Conservation (phyloP, 306 rosid genomes). For the Malus sylvestris region DNA sequence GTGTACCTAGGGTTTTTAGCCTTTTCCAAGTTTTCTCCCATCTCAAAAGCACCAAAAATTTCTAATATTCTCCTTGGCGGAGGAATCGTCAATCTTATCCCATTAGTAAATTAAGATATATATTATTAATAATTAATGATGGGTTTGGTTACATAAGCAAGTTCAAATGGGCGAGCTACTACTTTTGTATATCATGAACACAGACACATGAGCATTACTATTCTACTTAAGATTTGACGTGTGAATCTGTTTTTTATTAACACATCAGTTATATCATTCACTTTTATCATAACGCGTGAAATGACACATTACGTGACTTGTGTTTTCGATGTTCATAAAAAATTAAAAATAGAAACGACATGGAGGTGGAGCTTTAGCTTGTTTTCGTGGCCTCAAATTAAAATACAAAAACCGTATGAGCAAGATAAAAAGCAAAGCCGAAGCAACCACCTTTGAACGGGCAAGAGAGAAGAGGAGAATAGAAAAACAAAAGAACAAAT, state of each 20-base stretch:
- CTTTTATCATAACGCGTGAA: no score
- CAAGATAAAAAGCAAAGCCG: constrained; percentile 15
- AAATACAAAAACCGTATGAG: neutral
- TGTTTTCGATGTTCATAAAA: no score
- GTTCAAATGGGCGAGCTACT: constrained; percentile 9
- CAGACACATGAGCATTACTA: no score
- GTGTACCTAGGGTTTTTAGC: constrained; percentile 22
- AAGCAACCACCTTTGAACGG: constrained; percentile 31
- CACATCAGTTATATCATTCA: no score
- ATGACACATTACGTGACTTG: no score
- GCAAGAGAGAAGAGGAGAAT: constrained; percentile 5
- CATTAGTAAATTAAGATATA: neutral
- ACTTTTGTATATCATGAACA: neutral
- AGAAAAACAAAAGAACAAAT: constrained; percentile 8
- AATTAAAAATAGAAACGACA: no score
- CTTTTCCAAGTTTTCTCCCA: constrained; percentile 9
- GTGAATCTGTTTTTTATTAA: no score
- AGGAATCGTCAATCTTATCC: constrained; percentile 37
- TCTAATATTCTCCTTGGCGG: constrained; percentile 39
- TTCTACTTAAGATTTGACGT: no score
- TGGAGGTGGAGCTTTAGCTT: constrained; percentile 2
- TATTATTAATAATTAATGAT: neutral
- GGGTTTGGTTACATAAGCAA: constrained; percentile 22
- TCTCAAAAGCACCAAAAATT: constrained; percentile 23
- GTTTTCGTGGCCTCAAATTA: constrained; percentile 33